Evolutionary conservation across 176 grass and related monocot species (phyloP), one percentile per base, ranked within the genome.

Genomic region (Alopecurus myosuroides): DNA sequence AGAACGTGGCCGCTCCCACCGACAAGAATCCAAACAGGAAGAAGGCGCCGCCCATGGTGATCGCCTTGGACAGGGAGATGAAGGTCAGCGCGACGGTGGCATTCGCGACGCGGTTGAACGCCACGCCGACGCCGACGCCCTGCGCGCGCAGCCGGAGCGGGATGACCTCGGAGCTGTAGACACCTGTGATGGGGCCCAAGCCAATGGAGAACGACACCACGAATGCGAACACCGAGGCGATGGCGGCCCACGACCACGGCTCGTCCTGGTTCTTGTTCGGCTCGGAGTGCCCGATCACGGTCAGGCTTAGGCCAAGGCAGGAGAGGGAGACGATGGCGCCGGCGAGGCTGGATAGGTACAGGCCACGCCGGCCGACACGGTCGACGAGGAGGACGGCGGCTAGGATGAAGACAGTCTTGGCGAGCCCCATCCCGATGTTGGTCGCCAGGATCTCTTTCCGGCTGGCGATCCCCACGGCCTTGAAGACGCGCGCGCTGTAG

Each of bases 201-300:
- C 82, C 90, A 15, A 92, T 83, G 4, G 90, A 92, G 90, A 92
- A 92, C 22, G 84, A 92, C 22, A 76, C 90, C 22, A 92, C 90
- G 11, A 85, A 88, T 1, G 79, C 28, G 31, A 92, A 48, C 18
- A 88, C 74, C n/a, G 86, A 82, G 18, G 74, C 78, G 52, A 92
- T 92, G 68, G 77, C 82, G 25, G 51, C 90, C 14, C 82, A 4
- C 12, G 86, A 78, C 90, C 90, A 92, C 4, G 78, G 30, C 41
- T 28, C 8, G 1, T 28, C 26, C 15, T 19, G 61, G 29, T 90
- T 48, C 15, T 19, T 49, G 29, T 90, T 48, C 11, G 25, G 57
- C 25, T 6, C 10, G 4, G 25, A 14, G 63, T 69, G 77, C 26
- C 58, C 74, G 77, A 92, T 77, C 4, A 81, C 60, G 30, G 77